Base-by-base conservation (phyloP, 371 early-diverging fungal genomes). In the Dichotomocladium elegans region DNA sequence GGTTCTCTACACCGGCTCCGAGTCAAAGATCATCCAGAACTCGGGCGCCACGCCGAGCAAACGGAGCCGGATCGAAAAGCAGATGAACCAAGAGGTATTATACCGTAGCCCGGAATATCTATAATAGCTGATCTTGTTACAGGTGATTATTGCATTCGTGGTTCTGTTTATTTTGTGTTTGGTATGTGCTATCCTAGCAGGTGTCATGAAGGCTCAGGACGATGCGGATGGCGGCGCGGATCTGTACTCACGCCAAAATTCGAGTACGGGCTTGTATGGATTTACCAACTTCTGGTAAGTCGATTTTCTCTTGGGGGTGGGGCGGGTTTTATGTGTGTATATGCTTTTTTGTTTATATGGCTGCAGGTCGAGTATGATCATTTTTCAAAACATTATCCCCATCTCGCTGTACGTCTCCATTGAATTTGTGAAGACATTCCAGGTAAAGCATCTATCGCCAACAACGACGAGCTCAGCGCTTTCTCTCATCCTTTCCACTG, bases 331-430 rank as follows among this genome's bases (percentile, higher is more conserved):
- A 9, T 33, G 34, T 10, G n/a, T 9, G 9, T 33, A 9, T 33
- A 33, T 9, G 9, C 9, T 33, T n/a, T 33, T 33, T 33, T 33
- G 9, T 10, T 10, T n/a, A 33, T n/a, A 33, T 33, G n/a, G 10
- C n/a, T 34, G 15, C 55, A 83, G 87, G 78, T 76, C 85, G 25
- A 80, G 86, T 64, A 64, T 96, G 72, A 93, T 96, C 57, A 87
- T 95, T 52, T 91, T 94, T 57, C 95, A 96, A 61, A 94, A 93
- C 73, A 77, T 77, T 41, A 74, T 77, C 35, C 99, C 99, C 1
- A 91, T 99, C 52, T 95, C 97, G 17, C 78, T 99, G 19, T 99
- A 96, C 68, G 89, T 99, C 35, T 95, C 92, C 12, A 81, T 98
- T 5, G 99, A 99, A 64, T 77, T 93, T 21, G 93, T 92, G 30